Evolutionary conservation across 495 filamentous ascomycete genomes (phyloP).

Genomic region (Tuber magnatum): DNA sequence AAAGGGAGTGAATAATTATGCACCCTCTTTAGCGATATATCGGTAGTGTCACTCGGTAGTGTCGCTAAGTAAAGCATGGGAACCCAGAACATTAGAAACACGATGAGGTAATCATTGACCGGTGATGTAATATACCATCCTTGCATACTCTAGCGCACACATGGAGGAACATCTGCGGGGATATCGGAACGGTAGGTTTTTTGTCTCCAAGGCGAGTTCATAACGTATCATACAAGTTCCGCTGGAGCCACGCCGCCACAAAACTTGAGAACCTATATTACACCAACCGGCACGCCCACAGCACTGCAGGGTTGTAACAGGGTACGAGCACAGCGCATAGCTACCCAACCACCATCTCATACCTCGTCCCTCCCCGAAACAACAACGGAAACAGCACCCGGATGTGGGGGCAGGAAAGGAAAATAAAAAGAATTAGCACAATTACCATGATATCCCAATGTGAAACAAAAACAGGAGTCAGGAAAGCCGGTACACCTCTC

Average conservation of each 20-base stretch:
- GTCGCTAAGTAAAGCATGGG: not conserved
- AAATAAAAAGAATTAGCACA: not conserved
- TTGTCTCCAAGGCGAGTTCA: not conserved
- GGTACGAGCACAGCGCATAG: not conserved
- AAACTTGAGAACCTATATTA: not conserved
- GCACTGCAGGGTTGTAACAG: not conserved
- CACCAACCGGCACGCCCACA: not conserved
- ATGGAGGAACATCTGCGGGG: not conserved
- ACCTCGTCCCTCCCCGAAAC: not conserved
- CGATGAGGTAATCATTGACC: not conserved
- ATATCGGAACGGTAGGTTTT: not conserved
- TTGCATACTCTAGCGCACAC: not conserved
- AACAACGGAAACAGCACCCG: not conserved
- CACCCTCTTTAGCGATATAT: not conserved
- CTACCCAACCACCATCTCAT: not conserved
- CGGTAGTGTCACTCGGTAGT: not conserved
- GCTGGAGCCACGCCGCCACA: not conserved
- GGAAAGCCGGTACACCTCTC: constrained; percentile 6
- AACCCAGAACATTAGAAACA: not conserved
- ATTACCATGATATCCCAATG: not conserved
- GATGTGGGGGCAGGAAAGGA: not conserved
- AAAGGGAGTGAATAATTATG: not conserved
- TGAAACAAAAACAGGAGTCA: not conserved
- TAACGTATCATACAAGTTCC: not conserved
- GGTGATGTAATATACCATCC: not conserved